A percentile compares a stretch with the other conserved stretches of the same genome.
phyloP scores from a whole-genome alignment of 495 filamentous ascomycete species.

The Aspergillus diversus region DNA sequence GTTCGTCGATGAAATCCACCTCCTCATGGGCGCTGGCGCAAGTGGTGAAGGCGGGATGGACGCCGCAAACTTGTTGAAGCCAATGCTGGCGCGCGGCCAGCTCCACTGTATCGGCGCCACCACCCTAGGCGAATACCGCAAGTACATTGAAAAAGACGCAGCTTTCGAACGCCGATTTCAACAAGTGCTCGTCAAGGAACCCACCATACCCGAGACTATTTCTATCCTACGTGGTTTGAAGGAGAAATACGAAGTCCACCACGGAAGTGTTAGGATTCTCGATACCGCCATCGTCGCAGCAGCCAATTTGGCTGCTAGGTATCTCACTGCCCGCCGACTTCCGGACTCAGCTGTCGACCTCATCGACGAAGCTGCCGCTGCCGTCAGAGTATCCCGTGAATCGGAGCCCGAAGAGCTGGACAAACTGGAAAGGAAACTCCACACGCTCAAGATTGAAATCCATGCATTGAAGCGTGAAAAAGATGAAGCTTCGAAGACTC shows the following conservation, averaged over 20 bases:
- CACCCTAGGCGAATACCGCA: conserved; percentile 91
- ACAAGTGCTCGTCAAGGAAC: conserved; percentile 95
- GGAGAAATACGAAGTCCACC: conserved; percentile 96
- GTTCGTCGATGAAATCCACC: conserved; percentile 97
- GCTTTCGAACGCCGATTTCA: conserved; percentile 99
- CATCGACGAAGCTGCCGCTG: conserved; percentile 93
- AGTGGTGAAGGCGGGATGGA: conserved; percentile 98
- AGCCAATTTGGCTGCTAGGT: conserved; percentile 85
- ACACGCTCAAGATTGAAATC: conserved; percentile 95
- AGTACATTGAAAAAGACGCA: conserved; percentile 98
- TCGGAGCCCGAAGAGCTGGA: conserved; percentile 95
- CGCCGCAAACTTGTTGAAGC: conserved; percentile 95
- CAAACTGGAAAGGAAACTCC: conserved; percentile 82
- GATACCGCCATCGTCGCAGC: conserved; percentile 92
- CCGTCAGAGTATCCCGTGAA: conserved; percentile 90
- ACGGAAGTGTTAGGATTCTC: conserved; percentile 86
- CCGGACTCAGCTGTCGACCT: conserved; percentile 97
- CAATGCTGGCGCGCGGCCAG: conserved; percentile 94
- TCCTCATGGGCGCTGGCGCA: conserved; percentile 94
- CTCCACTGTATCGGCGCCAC: conserved; percentile 98
- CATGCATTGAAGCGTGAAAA: conserved; percentile 92
- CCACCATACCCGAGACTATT: conserved; percentile 82
- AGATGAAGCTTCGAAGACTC: conserved; percentile 84
- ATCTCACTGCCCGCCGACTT: conserved; percentile 85
- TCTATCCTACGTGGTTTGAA: conserved; percentile 97